phyloP scores from a whole-genome alignment of 352 stramenopile genomes.

The Elongisporangium prolatum region DNA sequence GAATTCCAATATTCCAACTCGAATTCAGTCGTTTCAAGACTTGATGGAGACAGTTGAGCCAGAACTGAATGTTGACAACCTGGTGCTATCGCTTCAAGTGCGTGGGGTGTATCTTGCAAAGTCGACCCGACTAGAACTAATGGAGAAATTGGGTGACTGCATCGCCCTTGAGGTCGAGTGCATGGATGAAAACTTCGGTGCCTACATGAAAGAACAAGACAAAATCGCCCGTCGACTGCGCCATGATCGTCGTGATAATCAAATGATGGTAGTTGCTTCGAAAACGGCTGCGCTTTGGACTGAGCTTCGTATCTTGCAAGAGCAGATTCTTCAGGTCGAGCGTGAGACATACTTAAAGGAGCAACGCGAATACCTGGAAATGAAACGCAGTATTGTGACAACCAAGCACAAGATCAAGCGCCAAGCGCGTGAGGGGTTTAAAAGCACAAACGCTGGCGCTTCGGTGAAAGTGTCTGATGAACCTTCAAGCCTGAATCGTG shows the following conservation, averaged over 20 bases:
- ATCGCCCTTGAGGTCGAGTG: slow-evolving; percentile 67
- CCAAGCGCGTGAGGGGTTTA: slow-evolving; percentile 43
- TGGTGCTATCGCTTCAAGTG: slow-evolving; percentile 55
- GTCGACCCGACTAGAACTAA: slow-evolving; percentile 45
- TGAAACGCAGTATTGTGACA: slow-evolving; percentile 47
- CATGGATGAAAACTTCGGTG: slow-evolving; percentile 52
- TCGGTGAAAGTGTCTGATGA: slow-evolving; percentile 3
- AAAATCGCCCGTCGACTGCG: slow-evolving; percentile 36
- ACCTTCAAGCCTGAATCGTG: not conserved
- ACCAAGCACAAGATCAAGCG: slow-evolving; percentile 57
- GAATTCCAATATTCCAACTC: slow-evolving; percentile 6
- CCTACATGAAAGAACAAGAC: slow-evolving; percentile 68
- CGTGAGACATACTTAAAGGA: slow-evolving; percentile 27
- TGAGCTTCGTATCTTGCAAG: slow-evolving; percentile 36
- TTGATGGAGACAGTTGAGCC: slow-evolving; percentile 61
- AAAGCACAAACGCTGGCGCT: not conserved
- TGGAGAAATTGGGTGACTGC: slow-evolving; percentile 53
- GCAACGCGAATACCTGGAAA: slow-evolving; percentile 47
- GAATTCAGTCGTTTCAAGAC: slow-evolving; percentile 19
- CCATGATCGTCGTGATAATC: slow-evolving; percentile 43
- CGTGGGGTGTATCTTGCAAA: slow-evolving; percentile 56
- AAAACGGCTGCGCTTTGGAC: slow-evolving; percentile 45
- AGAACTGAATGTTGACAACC: slow-evolving; percentile 57
- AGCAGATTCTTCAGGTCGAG: slow-evolving; percentile 36
- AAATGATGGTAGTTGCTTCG: slow-evolving; percentile 22